phyloP scores from a whole-genome alignment of 441 rosid genomes.

The Bocquillonia castaneifolia region DNA sequence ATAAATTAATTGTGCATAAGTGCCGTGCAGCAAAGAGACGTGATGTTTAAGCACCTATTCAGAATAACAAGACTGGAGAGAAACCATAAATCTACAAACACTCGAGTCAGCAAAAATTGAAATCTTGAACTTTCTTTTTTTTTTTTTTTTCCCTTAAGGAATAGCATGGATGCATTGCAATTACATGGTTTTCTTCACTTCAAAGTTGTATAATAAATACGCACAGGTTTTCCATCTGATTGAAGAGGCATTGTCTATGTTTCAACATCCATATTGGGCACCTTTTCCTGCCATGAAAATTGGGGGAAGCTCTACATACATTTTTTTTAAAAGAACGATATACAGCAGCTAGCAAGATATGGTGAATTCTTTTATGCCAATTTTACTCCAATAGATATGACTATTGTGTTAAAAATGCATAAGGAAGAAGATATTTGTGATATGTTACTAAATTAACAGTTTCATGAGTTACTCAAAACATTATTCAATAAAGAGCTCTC shows the following conservation, averaged over 20 bases:
- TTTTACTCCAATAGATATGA: not conserved
- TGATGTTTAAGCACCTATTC: not conserved
- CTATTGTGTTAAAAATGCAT: not conserved
- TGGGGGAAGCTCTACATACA: not conserved
- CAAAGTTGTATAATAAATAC: not conserved
- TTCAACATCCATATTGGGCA: not conserved
- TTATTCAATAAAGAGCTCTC: too few species aligned
- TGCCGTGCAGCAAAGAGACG: too few species aligned
- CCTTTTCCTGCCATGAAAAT: not conserved
- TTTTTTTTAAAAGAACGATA: not conserved
- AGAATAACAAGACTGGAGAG: not conserved
- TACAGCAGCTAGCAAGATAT: not conserved
- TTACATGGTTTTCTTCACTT: not conserved
- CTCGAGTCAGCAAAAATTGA: not conserved
- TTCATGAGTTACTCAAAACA: too few species aligned
- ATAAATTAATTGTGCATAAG: not conserved
- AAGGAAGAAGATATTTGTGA: not conserved
- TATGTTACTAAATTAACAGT: not conserved
- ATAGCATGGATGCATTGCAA: not conserved
- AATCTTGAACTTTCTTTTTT: not conserved
- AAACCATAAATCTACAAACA: not conserved
- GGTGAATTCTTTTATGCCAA: not conserved
- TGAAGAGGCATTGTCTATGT: not conserved
- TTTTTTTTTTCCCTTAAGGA: too few species aligned
- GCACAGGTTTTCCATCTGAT: not conserved